Conservation (phyloP, 1,139 yeast species). For the Eremothecium cymbalariae region DNA sequence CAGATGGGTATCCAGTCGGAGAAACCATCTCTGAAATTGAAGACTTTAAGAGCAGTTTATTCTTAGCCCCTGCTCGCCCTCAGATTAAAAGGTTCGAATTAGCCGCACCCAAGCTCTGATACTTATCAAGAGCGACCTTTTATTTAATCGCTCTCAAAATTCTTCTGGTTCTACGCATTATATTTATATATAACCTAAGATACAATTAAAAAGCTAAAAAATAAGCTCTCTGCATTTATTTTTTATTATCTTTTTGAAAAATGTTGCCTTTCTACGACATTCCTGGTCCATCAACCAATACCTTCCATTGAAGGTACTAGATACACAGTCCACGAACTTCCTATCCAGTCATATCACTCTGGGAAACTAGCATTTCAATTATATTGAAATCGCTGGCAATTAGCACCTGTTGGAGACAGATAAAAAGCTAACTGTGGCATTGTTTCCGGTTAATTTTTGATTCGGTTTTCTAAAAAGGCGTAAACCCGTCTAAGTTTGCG, state of each 20-base stretch:
- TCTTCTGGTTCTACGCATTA: too few relatives aligned
- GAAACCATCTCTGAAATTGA: slow-evolving; percentile 34
- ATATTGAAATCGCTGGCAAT: slow-evolving; percentile 33
- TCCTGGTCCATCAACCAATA: slow-evolving; percentile 29
- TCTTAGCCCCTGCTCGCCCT: slow-evolving; percentile 39
- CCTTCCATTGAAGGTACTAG: slow-evolving; percentile 10
- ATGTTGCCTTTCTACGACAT: slow-evolving; percentile 35
- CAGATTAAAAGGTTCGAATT: slow-evolving; percentile 30
- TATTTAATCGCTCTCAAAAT: not conserved
- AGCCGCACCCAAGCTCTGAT: slow-evolving; percentile 14
- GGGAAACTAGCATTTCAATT: slow-evolving; percentile 32
- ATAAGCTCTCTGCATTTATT: too few relatives aligned
- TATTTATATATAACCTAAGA: too few relatives aligned
- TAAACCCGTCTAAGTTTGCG: too few relatives aligned
- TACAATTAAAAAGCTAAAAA: too few relatives aligned
- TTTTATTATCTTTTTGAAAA: slow-evolving; percentile 8
- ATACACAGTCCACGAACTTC: slow-evolving; percentile 33
- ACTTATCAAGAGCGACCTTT: not conserved
- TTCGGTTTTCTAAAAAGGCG: slow-evolving; percentile 24
- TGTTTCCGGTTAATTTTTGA: slow-evolving; percentile 32
- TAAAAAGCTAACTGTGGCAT: slow-evolving; percentile 34
- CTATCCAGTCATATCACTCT: slow-evolving; percentile 33
- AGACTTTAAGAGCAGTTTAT: slow-evolving; percentile 38
- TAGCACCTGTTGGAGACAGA: slow-evolving; percentile 32
- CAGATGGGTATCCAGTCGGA: slow-evolving; percentile 34